A percentile compares a stretch with the other conserved stretches of the same genome.
Conservation (phyloP, 73 alveolate species). For the Chromera velia region DNA sequence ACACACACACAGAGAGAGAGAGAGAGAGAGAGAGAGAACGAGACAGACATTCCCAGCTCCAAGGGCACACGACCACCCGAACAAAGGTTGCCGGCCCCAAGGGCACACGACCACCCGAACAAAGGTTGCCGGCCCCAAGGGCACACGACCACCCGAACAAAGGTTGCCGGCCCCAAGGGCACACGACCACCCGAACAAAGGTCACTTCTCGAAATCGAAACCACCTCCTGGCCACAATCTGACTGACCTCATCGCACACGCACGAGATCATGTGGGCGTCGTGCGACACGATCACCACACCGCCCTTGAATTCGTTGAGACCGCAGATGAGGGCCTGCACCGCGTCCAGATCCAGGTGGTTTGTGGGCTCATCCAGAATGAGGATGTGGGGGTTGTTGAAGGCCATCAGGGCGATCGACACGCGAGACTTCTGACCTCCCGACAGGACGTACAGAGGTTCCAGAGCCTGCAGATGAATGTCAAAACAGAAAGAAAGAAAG, state of each 20-base stretch:
- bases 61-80: too few relatives aligned
- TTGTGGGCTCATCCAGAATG: slow-evolving; percentile 97
- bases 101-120: too few relatives aligned
- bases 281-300: slow-evolving; percentile 91
- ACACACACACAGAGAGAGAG: too few relatives aligned
- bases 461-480: too few relatives aligned
- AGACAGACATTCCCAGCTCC: too few relatives aligned
- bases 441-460: slow-evolving; percentile 91
- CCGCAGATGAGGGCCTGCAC: slow-evolving; percentile 94
- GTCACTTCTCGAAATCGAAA: slow-evolving; percentile 88
- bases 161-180: too few relatives aligned
- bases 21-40: too few relatives aligned
- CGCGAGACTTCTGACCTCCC: slow-evolving; percentile 97
- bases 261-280: slow-evolving; percentile 88
- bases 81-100: too few relatives aligned
- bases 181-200: too few relatives aligned
- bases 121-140: too few relatives aligned
- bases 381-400: slow-evolving; percentile 91
- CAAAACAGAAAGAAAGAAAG: too few relatives aligned
- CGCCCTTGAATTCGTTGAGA: slow-evolving; percentile 87
- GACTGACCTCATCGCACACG: slow-evolving; percentile 85
- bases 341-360: slow-evolving; percentile 97
- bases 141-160: too few relatives aligned
- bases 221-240: slow-evolving; percentile 72
- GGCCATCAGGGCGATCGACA: slow-evolving; percentile 92